Evolutionary conservation across 371 early-diverging fungal species (phyloP), one percentile per base, ranked within the genome.

Genomic region (Cladochytrium tenue): DNA sequence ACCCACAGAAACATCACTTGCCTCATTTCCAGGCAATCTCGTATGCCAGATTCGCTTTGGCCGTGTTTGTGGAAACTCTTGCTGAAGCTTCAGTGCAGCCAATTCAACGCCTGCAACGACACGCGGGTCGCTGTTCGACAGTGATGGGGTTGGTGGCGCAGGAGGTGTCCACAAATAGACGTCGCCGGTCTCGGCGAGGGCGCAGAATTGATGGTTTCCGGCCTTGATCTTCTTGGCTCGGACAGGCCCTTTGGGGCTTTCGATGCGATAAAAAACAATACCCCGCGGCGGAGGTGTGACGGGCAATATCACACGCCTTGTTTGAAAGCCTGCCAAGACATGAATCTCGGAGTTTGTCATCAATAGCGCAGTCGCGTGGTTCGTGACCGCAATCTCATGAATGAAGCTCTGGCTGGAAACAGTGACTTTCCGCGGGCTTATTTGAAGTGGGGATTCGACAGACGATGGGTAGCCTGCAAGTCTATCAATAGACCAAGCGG

Each of bases 81-180:
- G 13, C 43, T 43, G 43, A 7, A 51, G 23, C 53, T 72, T 72
- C 67, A 75, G 74, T 73, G 73, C 74, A 4, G 75, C 10, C 30
- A 34, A 50, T 59, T 60, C 51, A 56, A 50, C 62, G 30, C 69
- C 59, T 32, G 56, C 68, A 31, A 60, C 60, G 5, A 35, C 53
- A 13, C 43, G 43, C 13, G 43, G 43, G 20, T 20, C 43, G 20
- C 20, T 20, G 20, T 43, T 43, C 20, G 43, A 43, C 43, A 43
- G 43, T 43, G 43, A 43, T 43, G 43, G 43, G 7, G 43, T 43
- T 43, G 43, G 43, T 43, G 43, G 43, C 13, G 66, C 75, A 2
- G 73, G 74, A 1, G 81, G 78, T 10, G 70, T 60, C 78, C 78
- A 81, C 63, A 81, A 30, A 60, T 66, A 81, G 2, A 78, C 70